Percentiles rank a stretch among this genome's conserved stretches.
phyloP scores from a whole-genome alignment of 1,284 basidiomycete genomes.

The Ganoderma multipileum region DNA sequence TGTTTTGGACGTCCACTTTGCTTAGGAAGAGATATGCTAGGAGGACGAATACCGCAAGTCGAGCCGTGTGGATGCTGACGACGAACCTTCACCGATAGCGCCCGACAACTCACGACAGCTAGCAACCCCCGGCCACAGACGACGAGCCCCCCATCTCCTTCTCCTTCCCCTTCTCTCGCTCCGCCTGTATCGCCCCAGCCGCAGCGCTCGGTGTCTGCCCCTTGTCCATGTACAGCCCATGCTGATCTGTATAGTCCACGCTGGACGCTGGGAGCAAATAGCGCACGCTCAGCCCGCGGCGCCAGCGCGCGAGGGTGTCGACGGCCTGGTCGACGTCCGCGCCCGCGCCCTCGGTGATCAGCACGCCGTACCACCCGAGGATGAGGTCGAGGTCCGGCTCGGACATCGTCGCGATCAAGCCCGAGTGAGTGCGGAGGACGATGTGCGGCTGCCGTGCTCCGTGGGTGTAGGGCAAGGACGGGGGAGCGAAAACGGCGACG shows the following conservation, averaged over 20 bases:
- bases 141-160: constrained; percentile 34
- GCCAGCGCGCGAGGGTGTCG: constrained; percentile 76
- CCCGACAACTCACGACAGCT: background rate
- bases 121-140: background rate
- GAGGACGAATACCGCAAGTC: no score
- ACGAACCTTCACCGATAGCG: background rate
- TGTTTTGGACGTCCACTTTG: no score
- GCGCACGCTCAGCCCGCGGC: constrained; percentile 92
- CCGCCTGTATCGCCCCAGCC: constrained; percentile 33
- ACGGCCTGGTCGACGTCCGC: constrained; percentile 89
- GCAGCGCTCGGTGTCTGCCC: constrained; percentile 38
- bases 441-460: constrained; percentile 53
- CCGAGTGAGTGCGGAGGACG: constrained; percentile 96
- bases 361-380: constrained; percentile 90
- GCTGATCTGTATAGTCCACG: constrained; percentile 92
- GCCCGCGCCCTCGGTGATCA: constrained; percentile 95
- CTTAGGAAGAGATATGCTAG: no score
- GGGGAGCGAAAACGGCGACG: constrained; percentile 52
- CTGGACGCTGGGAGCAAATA: constrained; percentile 93
- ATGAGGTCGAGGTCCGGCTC: constrained; percentile 98
- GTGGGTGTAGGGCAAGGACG: no score
- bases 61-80: no score
- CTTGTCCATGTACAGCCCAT: constrained; percentile 78
- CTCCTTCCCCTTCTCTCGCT: constrained; percentile 52
- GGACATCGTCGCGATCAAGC: constrained; percentile 97